Percentiles rank a stretch among this genome's conserved stretches.
Conservation (phyloP, 2,329 filamentous ascomycete genomes). For the Exophiala viscosa region DNA sequence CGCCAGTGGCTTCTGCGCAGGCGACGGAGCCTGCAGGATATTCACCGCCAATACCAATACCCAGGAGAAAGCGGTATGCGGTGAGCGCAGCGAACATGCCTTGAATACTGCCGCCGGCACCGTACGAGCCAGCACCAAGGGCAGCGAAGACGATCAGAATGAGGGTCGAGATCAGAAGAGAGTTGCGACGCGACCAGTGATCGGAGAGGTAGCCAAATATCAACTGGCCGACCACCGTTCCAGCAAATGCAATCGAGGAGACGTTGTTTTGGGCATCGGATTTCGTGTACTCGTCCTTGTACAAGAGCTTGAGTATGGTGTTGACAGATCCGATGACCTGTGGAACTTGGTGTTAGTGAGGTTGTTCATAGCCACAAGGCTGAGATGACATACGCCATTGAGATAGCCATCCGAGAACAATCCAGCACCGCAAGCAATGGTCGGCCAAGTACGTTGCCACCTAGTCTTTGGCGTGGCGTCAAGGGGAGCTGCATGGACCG, state of each 20-base stretch:
- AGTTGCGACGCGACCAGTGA: conserved; percentile 78
- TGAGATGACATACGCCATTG: conserved; percentile 62
- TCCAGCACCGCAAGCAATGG: conserved; percentile 83
- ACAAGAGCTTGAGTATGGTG: conserved; percentile 68
- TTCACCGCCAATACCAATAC: conserved; percentile 70
- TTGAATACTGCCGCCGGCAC: conserved; percentile 61
- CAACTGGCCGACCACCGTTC: conserved; percentile 74
- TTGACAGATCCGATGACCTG: conserved; percentile 82
- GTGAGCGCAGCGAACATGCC: conserved; percentile 76
- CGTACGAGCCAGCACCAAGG: conserved; percentile 72
- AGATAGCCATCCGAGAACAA: conserved; percentile 90
- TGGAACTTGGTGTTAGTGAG: neutral
- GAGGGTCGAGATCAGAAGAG: conserved; percentile 73
- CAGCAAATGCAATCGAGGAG: conserved; percentile 77
- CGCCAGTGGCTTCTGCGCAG: conserved; percentile 77
- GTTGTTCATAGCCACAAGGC: neutral
- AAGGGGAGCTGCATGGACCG: conserved; percentile 16
- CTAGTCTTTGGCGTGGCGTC: conserved; percentile 35
- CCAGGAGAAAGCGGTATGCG: conserved; percentile 78
- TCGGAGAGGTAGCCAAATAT: conserved; percentile 78
- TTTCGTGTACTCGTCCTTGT: conserved; percentile 63
- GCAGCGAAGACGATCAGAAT: conserved; percentile 84
- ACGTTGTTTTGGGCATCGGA: conserved; percentile 72
- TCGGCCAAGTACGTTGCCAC: conserved; percentile 63
- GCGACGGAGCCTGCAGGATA: conserved; percentile 67